These are phyloP conservation scores for Neolentinus lepideus DNA, from an alignment of 1,284 basidiomycete genomes.

Conservation along the genomic window DNA sequence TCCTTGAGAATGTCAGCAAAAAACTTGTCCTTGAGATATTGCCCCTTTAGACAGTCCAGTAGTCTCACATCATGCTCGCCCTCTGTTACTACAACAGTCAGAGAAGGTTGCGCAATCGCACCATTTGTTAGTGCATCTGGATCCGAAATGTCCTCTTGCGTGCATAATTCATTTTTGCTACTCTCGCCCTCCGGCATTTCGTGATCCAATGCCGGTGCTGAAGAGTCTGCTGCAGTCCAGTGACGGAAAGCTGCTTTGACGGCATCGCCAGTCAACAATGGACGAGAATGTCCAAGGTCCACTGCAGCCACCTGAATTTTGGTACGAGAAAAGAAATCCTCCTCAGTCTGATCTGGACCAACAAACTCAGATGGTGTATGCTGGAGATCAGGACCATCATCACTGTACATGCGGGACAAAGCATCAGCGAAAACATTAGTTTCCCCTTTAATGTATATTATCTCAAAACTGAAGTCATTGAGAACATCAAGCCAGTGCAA, in stretches of 20 bases:
- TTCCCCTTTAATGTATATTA: slow-evolving; percentile 27
- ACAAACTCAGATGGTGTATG: not conserved
- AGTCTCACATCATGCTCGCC: not conserved
- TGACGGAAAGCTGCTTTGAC: not conserved
- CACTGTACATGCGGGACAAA: slow-evolving; percentile 22
- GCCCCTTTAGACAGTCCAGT: not conserved
- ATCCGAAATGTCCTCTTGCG: not conserved
- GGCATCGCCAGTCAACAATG: slow-evolving; percentile 1
- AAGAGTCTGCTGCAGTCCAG: not conserved
- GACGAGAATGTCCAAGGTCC: not conserved
- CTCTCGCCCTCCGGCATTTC: not conserved
- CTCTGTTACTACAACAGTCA: not conserved
- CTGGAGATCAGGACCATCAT: not conserved
- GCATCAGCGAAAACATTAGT: slow-evolving; percentile 29
- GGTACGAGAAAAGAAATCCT: not conserved
- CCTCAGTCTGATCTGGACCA: not conserved
- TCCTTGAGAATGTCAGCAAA: not conserved
- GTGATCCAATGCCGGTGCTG: not conserved
- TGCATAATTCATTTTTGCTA: not conserved
- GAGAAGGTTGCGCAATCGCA: not conserved
- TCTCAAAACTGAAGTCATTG: slow-evolving; percentile 24
- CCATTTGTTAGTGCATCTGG: not conserved
- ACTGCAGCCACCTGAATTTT: not conserved
- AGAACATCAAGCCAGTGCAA: slow-evolving; percentile 29
- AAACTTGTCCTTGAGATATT: slow-evolving; percentile 2